A percentile compares a stretch with the other conserved stretches of the same genome.
phyloP scores from a whole-genome alignment of 805 yeast genomes.

The Metschnikowia orientalis region DNA sequence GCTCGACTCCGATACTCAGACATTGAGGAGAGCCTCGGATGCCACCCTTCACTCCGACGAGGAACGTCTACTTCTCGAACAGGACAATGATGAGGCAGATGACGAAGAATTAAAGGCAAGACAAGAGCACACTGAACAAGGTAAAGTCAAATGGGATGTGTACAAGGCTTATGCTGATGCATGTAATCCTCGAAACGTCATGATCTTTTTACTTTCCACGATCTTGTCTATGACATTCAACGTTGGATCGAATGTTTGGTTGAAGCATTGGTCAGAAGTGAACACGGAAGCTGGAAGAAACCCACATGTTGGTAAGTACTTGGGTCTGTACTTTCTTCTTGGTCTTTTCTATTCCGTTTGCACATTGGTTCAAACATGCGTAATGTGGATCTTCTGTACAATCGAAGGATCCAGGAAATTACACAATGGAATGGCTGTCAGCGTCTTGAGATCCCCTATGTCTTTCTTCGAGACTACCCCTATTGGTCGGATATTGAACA shows the following conservation, averaged over 20 bases:
- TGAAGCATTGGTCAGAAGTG: constrained; percentile 95
- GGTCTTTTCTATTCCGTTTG: constrained; percentile 66
- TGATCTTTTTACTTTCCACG: constrained; percentile 51
- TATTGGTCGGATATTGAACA: constrained; percentile 82
- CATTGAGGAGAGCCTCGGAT: constrained; percentile 63
- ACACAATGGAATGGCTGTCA: constrained; percentile 68
- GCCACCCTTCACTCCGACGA: constrained; percentile 38
- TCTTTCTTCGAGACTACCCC: constrained; percentile 94
- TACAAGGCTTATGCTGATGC: constrained; percentile 83
- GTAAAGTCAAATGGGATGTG: constrained; percentile 86
- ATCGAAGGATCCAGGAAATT: constrained; percentile 74
- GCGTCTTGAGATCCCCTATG: constrained; percentile 88
- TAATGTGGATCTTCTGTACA: constrained; percentile 77
- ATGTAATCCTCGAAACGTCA: constrained; percentile 67
- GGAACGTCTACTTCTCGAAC: constrained; percentile 27
- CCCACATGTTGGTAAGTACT: constrained; percentile 66
- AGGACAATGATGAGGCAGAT: constrained; percentile 34
- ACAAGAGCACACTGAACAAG: constrained; percentile 85
- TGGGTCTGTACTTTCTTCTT: constrained; percentile 68
- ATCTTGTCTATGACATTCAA: constrained; percentile 55
- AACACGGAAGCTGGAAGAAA: constrained; percentile 67
- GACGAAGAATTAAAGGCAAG: constrained; percentile 39
- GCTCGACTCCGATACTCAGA: constrained; percentile 26
- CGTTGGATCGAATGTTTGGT: constrained; percentile 81
- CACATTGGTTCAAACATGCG: constrained; percentile 59